Base-by-base conservation (phyloP, 1,139 yeast genomes). In the Pneumocystis jirovecii region DNA sequence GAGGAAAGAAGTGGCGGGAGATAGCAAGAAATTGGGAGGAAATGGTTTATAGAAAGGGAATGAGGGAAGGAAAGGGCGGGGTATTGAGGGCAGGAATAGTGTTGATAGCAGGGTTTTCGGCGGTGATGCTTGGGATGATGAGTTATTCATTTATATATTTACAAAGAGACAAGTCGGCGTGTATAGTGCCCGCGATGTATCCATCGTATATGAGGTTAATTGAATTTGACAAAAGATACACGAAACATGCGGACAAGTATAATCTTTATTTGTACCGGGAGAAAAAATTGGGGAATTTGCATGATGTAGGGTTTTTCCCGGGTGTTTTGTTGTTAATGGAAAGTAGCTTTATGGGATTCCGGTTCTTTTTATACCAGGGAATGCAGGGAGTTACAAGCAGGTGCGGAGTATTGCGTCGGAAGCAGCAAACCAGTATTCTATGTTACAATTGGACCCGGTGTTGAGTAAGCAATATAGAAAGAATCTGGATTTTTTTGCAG, bases 341-440 rank as follows among this genome's bases (percentile, higher is more conserved):
- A 8, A 86, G 44, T 68, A 70, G 42, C 76, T 77, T 3, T 81
- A 80, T 64, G 98, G 97, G 0, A 81, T 86, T 0, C 99, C 99
- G 0, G 89, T 89, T 0, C 77, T 95, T 29, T 95, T 95, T 73
- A 87, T 95, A 57, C 98, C 98, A 0, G 99, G 99, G 0, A 95
- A 95, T 73, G 98, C 98, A 0, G 98, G 99, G 0, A 87, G 95
- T 69, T 90, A 84, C 74, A 83, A 85, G 70, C 99, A 95, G 75
- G 96, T 84, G 10, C 79, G 98, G 65, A 87, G 96, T 0, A 82
- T 95, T n/a, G 98, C 97, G 0, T 85, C 97, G 0, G 86, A 85
- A 68, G 76, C 73, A 1, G 71, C 73, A 2, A 64, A 64, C 7
- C 68, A 64, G 21, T 71, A 66, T 62, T 68, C 66, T 37, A 67